phyloP scores from a whole-genome alignment of 495 filamentous ascomycete species.

The Hypoxylon lienhwacheense region DNA sequence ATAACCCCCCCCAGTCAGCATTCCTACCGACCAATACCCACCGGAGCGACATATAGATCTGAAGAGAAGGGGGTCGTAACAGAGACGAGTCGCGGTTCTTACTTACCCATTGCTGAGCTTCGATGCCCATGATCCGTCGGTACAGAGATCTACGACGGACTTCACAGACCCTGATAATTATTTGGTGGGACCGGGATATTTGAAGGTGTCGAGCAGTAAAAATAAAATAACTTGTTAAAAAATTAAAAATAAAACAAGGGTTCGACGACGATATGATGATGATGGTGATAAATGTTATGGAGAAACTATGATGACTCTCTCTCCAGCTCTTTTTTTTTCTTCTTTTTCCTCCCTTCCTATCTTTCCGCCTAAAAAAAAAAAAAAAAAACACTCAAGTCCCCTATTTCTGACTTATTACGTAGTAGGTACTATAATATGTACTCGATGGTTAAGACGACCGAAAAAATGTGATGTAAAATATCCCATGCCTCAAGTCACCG shows the following conservation, averaged over 20 bases:
- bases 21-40: neutral
- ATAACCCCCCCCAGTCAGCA: constrained; percentile 1
- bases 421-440: neutral
- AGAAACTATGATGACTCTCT: constrained; percentile 10
- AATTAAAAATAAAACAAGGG: neutral
- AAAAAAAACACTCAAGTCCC: too few species aligned
- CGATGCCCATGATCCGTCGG: constrained; percentile 37
- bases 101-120: constrained; percentile 41
- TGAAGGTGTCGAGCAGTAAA: neutral
- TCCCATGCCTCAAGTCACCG: constrained; percentile 28
- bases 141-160: constrained; percentile 10
- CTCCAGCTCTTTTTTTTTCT: constrained; percentile 6
- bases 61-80: neutral
- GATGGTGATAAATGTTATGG: neutral
- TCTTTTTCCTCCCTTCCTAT: constrained; percentile 16
- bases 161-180: constrained; percentile 17
- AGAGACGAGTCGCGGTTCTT: constrained; percentile 5
- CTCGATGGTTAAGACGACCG: constrained; percentile 8
- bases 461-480: constrained; percentile 29
- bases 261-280: constrained; percentile 9
- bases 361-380: too few species aligned
- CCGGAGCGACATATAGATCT: constrained; percentile 4
- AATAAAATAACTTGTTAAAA: too few species aligned
- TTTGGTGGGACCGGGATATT: neutral
- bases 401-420: constrained; percentile 17